Conservation (phyloP, 495 filamentous ascomycete species). For the Penicillium mononematosum region DNA sequence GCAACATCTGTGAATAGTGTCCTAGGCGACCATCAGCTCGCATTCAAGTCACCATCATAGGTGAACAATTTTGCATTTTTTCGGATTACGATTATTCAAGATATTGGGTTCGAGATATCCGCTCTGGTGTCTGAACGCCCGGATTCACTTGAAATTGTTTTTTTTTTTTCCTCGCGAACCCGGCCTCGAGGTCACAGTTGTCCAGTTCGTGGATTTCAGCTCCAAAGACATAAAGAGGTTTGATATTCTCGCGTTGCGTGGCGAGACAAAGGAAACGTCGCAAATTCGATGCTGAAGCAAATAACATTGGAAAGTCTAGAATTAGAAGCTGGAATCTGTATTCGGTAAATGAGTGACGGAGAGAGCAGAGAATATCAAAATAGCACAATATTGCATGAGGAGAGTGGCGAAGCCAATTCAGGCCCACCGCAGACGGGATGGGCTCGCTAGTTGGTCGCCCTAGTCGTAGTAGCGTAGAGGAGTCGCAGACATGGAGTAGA, state of each 20-base stretch:
- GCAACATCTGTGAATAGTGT: background rate
- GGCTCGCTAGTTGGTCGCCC: conserved; percentile 23
- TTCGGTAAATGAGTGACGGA: background rate
- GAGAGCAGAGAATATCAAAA: background rate
- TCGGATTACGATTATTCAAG: background rate
- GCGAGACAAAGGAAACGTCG: background rate
- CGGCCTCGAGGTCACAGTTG: background rate
- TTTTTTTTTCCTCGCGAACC: background rate
- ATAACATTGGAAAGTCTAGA: background rate
- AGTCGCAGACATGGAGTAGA: conserved; percentile 23
- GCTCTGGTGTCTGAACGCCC: background rate
- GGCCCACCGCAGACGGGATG: conserved; percentile 23
- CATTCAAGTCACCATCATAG: background rate
- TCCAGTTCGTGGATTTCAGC: background rate
- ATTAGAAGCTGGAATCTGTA: background rate
- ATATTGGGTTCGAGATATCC: background rate
- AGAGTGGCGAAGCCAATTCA: conserved; percentile 19
- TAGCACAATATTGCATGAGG: background rate
- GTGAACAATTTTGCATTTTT: background rate
- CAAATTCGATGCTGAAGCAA: background rate
- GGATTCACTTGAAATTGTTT: background rate
- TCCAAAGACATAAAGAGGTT: background rate
- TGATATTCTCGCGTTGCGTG: background rate
- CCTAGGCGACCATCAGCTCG: background rate
- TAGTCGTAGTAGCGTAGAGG: conserved; percentile 29